Percentiles rank a stretch among this genome's conserved stretches.
These are phyloP conservation scores for Cunninghamia lanceolata DNA, from an alignment of 75 land plant species.

Conservation along the genomic window DNA sequence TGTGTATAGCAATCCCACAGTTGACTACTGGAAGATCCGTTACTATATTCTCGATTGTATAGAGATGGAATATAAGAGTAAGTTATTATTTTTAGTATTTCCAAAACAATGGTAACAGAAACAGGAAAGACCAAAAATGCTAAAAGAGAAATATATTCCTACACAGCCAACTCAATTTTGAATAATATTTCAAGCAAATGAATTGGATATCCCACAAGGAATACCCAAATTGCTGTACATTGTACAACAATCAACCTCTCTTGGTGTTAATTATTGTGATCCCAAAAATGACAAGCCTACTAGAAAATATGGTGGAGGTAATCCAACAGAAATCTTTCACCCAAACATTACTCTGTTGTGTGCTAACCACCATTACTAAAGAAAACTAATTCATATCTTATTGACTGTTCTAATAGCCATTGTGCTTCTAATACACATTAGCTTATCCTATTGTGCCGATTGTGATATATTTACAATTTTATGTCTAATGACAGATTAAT, in stretches of 20 bases:
- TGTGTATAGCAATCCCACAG: too few species aligned
- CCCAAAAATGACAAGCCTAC: too few species aligned
- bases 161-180: neutral
- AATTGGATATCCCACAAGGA: neutral
- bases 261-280: too few species aligned
- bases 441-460: too few species aligned
- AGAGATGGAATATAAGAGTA: too few species aligned
- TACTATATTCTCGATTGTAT: too few species aligned
- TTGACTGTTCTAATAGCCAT: neutral
- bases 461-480: too few species aligned
- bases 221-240: too few species aligned
- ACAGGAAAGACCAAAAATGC: neutral
- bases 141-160: neutral
- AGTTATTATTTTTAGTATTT: too few species aligned
- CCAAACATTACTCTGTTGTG: neutral
- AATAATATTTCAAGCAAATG: neutral
- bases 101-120: neutral
- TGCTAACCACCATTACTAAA: neutral
- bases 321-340: neutral
- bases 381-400: neutral
- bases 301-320: neutral
- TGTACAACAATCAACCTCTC: too few species aligned
- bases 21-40: too few species aligned
- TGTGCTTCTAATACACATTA: neutral
- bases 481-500: too few species aligned